Evolutionary conservation across 2,329 filamentous ascomycete genomes (phyloP).

Genomic region (Beauveria sp.): DNA sequence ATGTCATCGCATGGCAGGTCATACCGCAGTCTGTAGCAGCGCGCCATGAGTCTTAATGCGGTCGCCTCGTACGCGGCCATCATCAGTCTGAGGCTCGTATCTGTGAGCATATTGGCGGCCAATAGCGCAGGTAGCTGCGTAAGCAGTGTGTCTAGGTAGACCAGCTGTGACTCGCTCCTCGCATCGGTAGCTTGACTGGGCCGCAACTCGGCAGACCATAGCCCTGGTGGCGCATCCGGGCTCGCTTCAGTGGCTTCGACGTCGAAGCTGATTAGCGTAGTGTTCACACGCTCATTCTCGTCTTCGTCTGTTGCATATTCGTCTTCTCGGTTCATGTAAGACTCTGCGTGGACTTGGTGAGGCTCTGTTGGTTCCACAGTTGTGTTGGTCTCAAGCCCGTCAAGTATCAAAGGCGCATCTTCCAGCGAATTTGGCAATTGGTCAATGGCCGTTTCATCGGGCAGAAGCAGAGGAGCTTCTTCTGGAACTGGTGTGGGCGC

Average conservation of each 20-base stretch:
- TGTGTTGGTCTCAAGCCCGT: constrained; percentile 20
- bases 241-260: constrained; percentile 48
- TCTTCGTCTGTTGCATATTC: constrained; percentile 51
- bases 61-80: constrained; percentile 41
- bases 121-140: constrained; percentile 42
- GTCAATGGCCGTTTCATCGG: constrained; percentile 14
- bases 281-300: constrained; percentile 45
- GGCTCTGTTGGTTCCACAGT: constrained; percentile 15
- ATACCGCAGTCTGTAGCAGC: constrained; percentile 30
- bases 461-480: constrained; percentile 12
- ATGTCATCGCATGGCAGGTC: constrained; percentile 33
- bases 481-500: constrained; percentile 16
- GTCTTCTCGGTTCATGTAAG: constrained; percentile 30
- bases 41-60: constrained; percentile 37
- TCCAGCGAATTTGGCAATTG: constrained; percentile 13
- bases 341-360: background rate
- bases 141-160: constrained; percentile 42
- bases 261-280: constrained; percentile 54
- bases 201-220: constrained; percentile 53
- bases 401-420: constrained; percentile 12
- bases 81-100: constrained; percentile 34
- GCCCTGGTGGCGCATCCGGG: constrained; percentile 39
- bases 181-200: constrained; percentile 35
- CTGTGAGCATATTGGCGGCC: constrained; percentile 40
- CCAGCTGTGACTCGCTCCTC: constrained; percentile 21